A percentile compares a stretch with the other conserved stretches of the same genome.
phyloP scores from a whole-genome alignment of 192 early-diverging fungal genomes.

The Coemansia sp. region DNA sequence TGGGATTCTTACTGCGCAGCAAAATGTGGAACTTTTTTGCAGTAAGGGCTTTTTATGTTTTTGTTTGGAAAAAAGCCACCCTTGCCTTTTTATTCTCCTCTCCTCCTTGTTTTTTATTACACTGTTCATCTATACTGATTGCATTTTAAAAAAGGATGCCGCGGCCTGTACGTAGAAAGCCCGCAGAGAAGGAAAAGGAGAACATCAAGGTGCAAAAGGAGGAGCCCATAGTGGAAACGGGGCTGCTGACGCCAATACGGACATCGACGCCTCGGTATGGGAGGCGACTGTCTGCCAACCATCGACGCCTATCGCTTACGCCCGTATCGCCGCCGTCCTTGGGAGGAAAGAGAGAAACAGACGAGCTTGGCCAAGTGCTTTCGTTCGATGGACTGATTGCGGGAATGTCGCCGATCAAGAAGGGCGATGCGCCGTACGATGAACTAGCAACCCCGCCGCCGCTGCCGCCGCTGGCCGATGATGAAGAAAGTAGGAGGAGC shows the following conservation, averaged over 20 bases:
- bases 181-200: not conserved
- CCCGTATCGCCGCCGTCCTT: not conserved
- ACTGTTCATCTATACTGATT: conserved; percentile 11
- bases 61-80: too few species aligned
- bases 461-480: not conserved
- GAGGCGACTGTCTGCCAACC: conserved; percentile 4
- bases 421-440: not conserved
- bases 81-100: not conserved
- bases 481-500: not conserved
- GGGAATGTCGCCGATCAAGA: conserved; percentile 41
- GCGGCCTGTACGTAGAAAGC: conserved; percentile 14
- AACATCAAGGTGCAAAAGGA: not conserved
- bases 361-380: conserved; percentile 1
- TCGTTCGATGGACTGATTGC: conserved; percentile 37
- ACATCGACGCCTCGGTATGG: conserved; percentile 25
- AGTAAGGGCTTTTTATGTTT: too few species aligned
- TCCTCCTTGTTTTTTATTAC: not conserved
- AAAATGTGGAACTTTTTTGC: too few species aligned
- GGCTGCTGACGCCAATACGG: not conserved
- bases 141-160: conserved; percentile 10
- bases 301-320: conserved; percentile 4
- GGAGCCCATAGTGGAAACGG: not conserved
- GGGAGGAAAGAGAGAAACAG: not conserved
- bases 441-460: not conserved
- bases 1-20: too few species aligned